Percentiles rank a stretch among this genome's conserved stretches.
These are phyloP conservation scores for Skeletonema potamos DNA, from an alignment of 108 stramenopile species.

Conservation along the genomic window DNA sequence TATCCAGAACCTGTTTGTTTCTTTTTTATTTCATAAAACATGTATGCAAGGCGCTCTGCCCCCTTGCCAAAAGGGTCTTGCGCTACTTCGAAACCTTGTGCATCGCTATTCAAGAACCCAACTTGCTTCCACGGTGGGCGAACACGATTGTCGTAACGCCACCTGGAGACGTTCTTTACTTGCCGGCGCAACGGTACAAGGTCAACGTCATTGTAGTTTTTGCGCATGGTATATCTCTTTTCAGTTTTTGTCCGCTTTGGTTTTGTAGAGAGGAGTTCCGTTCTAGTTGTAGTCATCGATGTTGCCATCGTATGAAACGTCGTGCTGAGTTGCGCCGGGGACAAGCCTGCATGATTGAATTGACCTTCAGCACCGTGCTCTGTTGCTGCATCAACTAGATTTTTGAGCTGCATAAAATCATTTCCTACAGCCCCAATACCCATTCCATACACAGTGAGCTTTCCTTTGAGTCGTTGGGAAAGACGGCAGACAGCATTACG, in stretches of 20 bases:
- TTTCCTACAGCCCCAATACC: slow-evolving; percentile 28
- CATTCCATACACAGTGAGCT: slow-evolving; percentile 40
- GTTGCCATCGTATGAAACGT: slow-evolving; percentile 39
- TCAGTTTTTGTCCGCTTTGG: slow-evolving; percentile 23
- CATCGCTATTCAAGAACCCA: slow-evolving; percentile 21
- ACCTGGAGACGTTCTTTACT: slow-evolving; percentile 27
- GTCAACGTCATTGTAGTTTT: slow-evolving; percentile 23
- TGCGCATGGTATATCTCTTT: slow-evolving; percentile 30
- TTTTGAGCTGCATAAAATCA: slow-evolving; percentile 29
- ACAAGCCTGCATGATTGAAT: slow-evolving; percentile 47
- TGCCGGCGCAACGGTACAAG: slow-evolving; percentile 17
- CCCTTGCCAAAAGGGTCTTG: slow-evolving; percentile 47
- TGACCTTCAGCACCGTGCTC: slow-evolving; percentile 17
- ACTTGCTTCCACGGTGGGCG: slow-evolving; percentile 18
- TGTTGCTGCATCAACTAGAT: slow-evolving; percentile 17
- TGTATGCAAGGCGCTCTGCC: slow-evolving; percentile 45
- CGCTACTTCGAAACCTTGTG: slow-evolving; percentile 35
- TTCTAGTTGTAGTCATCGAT: slow-evolving; percentile 46
- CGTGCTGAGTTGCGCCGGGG: slow-evolving; percentile 26
- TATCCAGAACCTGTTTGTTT: slow-evolving; percentile 10
- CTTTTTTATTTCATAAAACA: slow-evolving; percentile 34
- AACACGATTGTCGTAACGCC: slow-evolving; percentile 6
- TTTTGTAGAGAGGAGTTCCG: slow-evolving; percentile 18
- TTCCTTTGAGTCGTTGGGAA: slow-evolving; percentile 23
- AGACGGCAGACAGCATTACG: slow-evolving; percentile 17